Evolutionary conservation across 2,329 filamentous ascomycete genomes (phyloP), one percentile per base, ranked within the genome.

Genomic region (Ophiostoma ips): DNA sequence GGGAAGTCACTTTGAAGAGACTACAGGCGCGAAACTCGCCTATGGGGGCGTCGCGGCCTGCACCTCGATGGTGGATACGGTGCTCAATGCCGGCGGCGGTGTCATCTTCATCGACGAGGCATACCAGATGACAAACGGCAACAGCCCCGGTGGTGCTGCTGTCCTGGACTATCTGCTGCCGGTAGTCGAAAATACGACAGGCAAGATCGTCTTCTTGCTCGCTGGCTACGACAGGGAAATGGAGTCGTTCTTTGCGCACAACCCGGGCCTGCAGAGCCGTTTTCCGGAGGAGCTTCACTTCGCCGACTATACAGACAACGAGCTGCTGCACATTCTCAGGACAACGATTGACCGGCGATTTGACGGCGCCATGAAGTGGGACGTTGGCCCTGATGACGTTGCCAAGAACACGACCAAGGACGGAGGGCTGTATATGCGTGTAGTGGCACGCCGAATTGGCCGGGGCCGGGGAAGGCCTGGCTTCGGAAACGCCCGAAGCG

Each of bases 81-180:
- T 89, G 0, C 61, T 77, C 4, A 67, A 78, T 28, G 55, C 63
- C 0, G 79, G 76, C 0, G 84, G 84, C 0, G 85, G 85, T 0
- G 80, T 80, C 0, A 58, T 87, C 1, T 89, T 90, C 58, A 81
- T 90, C 19, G 85, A 90, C 53, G 84, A 90, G 61, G 83, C 84
- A 0, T 88, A 90, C 58, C 84, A 89, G 55, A 68, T 90, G 0
- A 71, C 77, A 0, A 76, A 75, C 1, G 73, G 73, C 0, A 75
- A 76, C 50, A 82, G 66, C 19, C 57, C 60, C 2, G 75, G 75
- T 0, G 83, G 84, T 0, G 67, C 64, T 0, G 71, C 73, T 0
- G 81, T 87, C 0, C 66, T 90, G 0, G 83, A 90, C 54, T 85
- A 73, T 53, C 66, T 90, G 0, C 71, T 90, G 0, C 71, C 81